Evolutionary conservation across 371 early-diverging fungal species (phyloP).

Genomic region (Syncephalastrum monosporum): DNA sequence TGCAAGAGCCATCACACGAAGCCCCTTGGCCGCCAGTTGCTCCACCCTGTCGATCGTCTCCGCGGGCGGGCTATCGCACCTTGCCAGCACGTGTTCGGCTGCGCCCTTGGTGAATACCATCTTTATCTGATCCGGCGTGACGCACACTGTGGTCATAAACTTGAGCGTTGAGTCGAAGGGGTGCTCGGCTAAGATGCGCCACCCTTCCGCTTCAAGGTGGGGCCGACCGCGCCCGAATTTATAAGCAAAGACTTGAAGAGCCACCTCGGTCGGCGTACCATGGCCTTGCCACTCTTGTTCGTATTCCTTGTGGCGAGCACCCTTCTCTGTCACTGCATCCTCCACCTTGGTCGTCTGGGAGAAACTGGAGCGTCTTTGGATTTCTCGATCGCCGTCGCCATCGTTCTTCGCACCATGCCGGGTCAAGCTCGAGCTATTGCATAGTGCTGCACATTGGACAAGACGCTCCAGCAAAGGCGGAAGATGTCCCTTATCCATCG

Average conservation of each 20-base stretch:
- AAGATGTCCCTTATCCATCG: slow-evolving; percentile 19
- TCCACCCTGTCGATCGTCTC: slow-evolving; percentile 25
- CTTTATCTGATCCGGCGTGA: slow-evolving; percentile 15
- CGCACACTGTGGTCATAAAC: slow-evolving; percentile 65
- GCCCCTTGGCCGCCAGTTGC: slow-evolving; percentile 31
- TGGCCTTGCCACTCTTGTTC: slow-evolving; percentile 49
- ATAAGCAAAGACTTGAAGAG: slow-evolving; percentile 73
- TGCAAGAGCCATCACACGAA: slow-evolving; percentile 66
- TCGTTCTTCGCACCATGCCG: slow-evolving; percentile 11
- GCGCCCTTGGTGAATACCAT: slow-evolving; percentile 66
- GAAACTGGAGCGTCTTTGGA: not conserved
- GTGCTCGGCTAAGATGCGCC: slow-evolving; percentile 68
- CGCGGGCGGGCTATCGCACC: slow-evolving; percentile 45
- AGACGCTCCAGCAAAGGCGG: slow-evolving; percentile 24
- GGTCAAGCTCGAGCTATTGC: slow-evolving; percentile 61
- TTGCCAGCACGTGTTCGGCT: slow-evolving; percentile 65
- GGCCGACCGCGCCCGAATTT: slow-evolving; percentile 66
- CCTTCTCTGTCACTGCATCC: not conserved
- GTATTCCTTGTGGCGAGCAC: not conserved
- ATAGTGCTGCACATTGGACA: slow-evolving; percentile 52
- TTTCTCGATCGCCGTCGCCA: not conserved
- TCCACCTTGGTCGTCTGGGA: not conserved
- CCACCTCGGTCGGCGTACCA: slow-evolving; percentile 72
- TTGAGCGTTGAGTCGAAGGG: slow-evolving; percentile 82
- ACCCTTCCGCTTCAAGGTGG: slow-evolving; percentile 38